Evolutionary conservation across 176 grass and related monocot genomes (phyloP), one percentile per base, ranked within the genome.

Genomic region (Secale cereale): DNA sequence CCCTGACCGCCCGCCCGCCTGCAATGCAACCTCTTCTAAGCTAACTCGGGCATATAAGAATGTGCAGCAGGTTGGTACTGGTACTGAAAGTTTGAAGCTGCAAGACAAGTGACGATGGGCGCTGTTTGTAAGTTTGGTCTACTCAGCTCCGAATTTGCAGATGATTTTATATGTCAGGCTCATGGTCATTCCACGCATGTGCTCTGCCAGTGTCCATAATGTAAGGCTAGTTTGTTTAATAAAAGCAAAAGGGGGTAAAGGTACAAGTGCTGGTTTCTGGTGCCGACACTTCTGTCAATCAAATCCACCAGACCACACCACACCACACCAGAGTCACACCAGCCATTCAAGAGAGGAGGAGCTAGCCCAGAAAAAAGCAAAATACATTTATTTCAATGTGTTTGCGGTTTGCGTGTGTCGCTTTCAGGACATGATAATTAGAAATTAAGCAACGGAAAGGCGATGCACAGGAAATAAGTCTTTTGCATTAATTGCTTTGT

Each of bases 271-370:
- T 84, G 67, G 43, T 80, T 74, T 84, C 87, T 79, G 87, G 76
- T 89, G 76, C 87, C 76, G 81, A 89, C 81, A 84, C 31, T 65
- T 45, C 82, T 76, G 10, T 89, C 57, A 76, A 60, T 35, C 27
- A 12, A 9, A 57, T 62, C 78, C 79, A 82, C 37, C 63, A 46
- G 13, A 46, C 43, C 41, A 45, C 41, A 45, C 41, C 41, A 43
- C 79, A 82, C 29, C 63, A 66, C 37, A 70, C 31, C 54, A 64
- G 9, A 20, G 40, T 83, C 54, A 22, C 66, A 89, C 83, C 83
- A 14, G 77, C 54, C 88, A 64, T 73, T 61, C 3, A 39, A 73
- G 4, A 71, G 16, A 50, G 23, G 72, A 78, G 30, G 7, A 67
- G 63, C 68, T 33, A 67, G 64, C n/a, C 13, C 30, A 33, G 67